These are phyloP conservation scores for Oryza punctata DNA, from an alignment of 176 grass and related monocot genomes.

Conservation along the genomic window DNA sequence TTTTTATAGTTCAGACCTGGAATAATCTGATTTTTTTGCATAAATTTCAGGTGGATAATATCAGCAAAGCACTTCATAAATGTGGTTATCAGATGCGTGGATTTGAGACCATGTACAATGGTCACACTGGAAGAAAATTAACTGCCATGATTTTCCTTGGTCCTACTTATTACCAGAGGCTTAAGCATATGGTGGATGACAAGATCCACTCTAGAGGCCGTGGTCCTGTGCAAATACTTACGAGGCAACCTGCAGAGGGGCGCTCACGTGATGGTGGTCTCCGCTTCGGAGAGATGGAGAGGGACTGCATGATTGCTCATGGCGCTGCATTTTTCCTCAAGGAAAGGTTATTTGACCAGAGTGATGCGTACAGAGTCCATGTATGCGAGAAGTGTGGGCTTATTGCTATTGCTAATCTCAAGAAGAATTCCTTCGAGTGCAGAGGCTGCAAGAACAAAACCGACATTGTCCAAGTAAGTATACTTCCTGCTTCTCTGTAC, in stretches of 20 bases:
- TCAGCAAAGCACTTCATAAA: slow-evolving; percentile 89
- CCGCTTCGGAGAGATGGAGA: slow-evolving; percentile 96
- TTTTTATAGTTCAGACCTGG: background rate
- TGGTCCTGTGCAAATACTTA: slow-evolving; percentile 96
- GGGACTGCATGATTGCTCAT: slow-evolving; percentile 99
- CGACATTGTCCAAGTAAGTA: slow-evolving; percentile 90
- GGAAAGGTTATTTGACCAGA: slow-evolving; percentile 96
- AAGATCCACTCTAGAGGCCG: slow-evolving; percentile 96
- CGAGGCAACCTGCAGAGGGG: slow-evolving; percentile 89
- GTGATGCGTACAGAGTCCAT: slow-evolving; percentile 96
- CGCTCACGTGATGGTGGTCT: slow-evolving; percentile 92
- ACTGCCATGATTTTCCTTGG: slow-evolving; percentile 93
- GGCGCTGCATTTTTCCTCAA: slow-evolving; percentile 96
- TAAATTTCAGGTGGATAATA: slow-evolving; percentile 78
- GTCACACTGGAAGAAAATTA: slow-evolving; percentile 87
- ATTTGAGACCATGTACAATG: slow-evolving; percentile 98
- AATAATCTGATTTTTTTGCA: slow-evolving; percentile 3
- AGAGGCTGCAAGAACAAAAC: slow-evolving; percentile 99
- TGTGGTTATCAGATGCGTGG: slow-evolving; percentile 99
- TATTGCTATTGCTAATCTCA: slow-evolving; percentile 95
- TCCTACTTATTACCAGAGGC: slow-evolving; percentile 92
- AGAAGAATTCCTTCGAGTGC: slow-evolving; percentile 96
- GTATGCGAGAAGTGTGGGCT: slow-evolving; percentile 98
- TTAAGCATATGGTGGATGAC: slow-evolving; percentile 98
- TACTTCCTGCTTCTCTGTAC: background rate